These are phyloP conservation scores for Pigoraptor vietnamica DNA, from an alignment of 78 protist genomes.

Conservation along the genomic window DNA sequence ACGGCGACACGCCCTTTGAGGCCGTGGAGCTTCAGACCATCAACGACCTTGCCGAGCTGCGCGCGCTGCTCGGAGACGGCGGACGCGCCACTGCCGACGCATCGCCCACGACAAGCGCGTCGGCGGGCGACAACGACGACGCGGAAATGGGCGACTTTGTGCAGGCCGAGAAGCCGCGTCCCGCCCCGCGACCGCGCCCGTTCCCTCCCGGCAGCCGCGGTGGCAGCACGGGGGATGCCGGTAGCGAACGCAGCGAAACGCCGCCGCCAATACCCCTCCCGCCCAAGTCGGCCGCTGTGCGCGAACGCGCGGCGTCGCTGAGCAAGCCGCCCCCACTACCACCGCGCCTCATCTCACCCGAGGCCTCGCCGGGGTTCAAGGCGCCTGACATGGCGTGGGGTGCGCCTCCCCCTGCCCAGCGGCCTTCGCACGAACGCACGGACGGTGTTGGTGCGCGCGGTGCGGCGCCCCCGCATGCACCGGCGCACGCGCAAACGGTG, in stretches of 20 bases:
- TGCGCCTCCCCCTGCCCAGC: too few relatives aligned
- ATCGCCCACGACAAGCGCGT: too few relatives aligned
- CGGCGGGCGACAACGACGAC: not conserved
- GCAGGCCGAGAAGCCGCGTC: not conserved
- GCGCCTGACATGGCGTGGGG: too few relatives aligned
- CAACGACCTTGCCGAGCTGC: not conserved
- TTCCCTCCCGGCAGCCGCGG: not conserved
- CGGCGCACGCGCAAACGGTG: too few relatives aligned
- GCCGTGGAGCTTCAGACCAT: not conserved
- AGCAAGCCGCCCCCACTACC: not conserved
- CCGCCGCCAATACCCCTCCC: not conserved
- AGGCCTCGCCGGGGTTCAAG: too few relatives aligned
- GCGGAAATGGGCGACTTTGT: not conserved
- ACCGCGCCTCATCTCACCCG: not conserved
- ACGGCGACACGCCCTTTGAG: not conserved
- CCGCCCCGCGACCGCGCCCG: not conserved
- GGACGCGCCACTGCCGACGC: too few relatives aligned
- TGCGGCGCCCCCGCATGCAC: too few relatives aligned
- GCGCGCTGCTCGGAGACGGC: not conserved
- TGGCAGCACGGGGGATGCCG: not conserved
- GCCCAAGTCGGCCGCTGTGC: not conserved
- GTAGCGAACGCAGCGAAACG: not conserved
- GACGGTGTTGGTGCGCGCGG: too few relatives aligned
- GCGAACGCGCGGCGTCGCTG: not conserved
- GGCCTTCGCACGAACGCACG: too few relatives aligned